phyloP scores from a whole-genome alignment of 2,329 filamentous ascomycete genomes.

The Aspergillus unguis region DNA sequence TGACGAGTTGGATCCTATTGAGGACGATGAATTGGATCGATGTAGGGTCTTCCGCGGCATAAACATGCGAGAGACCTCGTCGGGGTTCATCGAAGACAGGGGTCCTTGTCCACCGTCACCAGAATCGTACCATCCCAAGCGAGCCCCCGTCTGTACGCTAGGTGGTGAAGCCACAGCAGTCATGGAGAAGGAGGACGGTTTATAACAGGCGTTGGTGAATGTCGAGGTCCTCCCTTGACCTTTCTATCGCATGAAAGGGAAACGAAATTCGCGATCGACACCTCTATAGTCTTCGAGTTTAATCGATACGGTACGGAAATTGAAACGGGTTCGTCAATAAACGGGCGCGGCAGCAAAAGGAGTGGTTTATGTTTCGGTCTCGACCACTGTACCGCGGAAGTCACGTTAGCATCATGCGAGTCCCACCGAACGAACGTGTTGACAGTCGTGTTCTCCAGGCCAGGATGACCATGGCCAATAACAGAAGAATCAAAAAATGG shows the following conservation, averaged over 20 bases:
- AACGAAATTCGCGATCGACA: neutral
- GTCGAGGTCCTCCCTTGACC: too few relatives aligned
- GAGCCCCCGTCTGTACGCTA: conserved; percentile 60
- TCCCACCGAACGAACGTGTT: conserved; percentile 18
- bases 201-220: neutral
- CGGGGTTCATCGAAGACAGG: conserved; percentile 70
- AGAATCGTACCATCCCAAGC: conserved; percentile 59
- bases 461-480: neutral
- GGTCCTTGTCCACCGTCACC: conserved; percentile 58
- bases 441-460: conserved; percentile 7
- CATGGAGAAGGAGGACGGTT: conserved; percentile 46
- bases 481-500: neutral
- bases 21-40: conserved; percentile 87
- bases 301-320: conserved; percentile 7
- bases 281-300: neutral
- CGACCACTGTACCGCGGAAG: conserved; percentile 24
- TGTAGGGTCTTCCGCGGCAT: conserved; percentile 83
- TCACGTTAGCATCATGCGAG: conserved; percentile 32
- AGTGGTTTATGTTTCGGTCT: conserved; percentile 6
- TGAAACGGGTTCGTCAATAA: too few relatives aligned
- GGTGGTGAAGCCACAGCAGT: conserved; percentile 65
- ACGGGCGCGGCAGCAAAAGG: neutral
- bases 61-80: conserved; percentile 84
- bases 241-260: too few relatives aligned
- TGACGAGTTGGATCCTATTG: conserved; percentile 63